phyloP scores from a whole-genome alignment of 345 rosid genomes.

The Anastatica hierochuntica region DNA sequence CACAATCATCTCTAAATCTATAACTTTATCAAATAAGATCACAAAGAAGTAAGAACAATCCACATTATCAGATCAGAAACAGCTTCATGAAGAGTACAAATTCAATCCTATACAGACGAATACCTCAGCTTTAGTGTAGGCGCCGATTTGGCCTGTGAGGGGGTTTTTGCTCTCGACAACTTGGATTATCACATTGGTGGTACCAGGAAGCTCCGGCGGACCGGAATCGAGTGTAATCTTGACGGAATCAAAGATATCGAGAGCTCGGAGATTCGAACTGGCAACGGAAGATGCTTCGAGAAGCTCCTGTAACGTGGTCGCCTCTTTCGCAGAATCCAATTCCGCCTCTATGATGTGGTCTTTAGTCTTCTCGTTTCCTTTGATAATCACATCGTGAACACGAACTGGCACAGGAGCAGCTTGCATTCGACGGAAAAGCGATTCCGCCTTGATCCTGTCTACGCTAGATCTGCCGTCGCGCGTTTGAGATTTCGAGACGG shows the following conservation, averaged over 20 bases:
- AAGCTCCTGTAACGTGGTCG: conserved; percentile 60
- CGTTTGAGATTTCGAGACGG: conserved; percentile 15
- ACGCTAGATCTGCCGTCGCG: conserved; percentile 25
- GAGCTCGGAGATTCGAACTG: conserved; percentile 51
- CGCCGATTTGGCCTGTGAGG: conserved; percentile 60
- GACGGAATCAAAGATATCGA: conserved; percentile 74
- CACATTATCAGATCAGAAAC: background rate
- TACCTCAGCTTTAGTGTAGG: conserved; percentile 69
- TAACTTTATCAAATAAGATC: background rate
- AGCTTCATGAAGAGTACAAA: background rate
- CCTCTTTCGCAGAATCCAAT: conserved; percentile 46
- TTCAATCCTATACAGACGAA: background rate
- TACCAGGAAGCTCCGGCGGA: conserved; percentile 81
- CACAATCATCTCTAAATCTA: conserved; percentile 1
- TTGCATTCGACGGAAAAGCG: conserved; percentile 39
- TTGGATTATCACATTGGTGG: conserved; percentile 62
- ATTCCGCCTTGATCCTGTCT: conserved; percentile 35
- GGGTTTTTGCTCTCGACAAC: conserved; percentile 58
- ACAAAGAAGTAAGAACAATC: background rate
- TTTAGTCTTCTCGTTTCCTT: conserved; percentile 75
- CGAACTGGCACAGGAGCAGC: conserved; percentile 52
- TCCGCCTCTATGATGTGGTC: conserved; percentile 65
- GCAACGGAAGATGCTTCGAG: conserved; percentile 51
- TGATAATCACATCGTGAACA: conserved; percentile 74
- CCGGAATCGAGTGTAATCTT: conserved; percentile 76